Base-by-base conservation (phyloP, 208 protist species). In the Tritrichomonas musculus region DNA sequence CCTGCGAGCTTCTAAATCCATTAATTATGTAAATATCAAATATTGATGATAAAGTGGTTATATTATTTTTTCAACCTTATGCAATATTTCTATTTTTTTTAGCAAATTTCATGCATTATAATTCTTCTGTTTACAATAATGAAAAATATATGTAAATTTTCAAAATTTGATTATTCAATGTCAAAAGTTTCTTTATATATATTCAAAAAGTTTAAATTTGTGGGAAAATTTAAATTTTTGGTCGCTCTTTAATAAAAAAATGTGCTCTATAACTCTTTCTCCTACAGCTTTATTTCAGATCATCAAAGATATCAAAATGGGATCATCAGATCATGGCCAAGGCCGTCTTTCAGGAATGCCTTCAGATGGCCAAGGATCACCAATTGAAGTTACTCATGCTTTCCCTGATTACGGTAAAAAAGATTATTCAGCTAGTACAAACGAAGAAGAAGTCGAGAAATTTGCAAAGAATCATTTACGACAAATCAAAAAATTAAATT, bases 321-420 rank as follows among this genome's bases (percentile, higher is more conserved):
- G 77, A 0, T 47, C 41, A 33, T 30, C 41, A 39, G 44, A 44
- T 30, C 17, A 60, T 39, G 41, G 47, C 9, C 41, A 53, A 53
- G 77, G 77, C 25, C 47, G 47, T 50, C 47, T 88, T 20, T 88
- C 53, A 20, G 77, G 77, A 53, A 44, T 88, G 44, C 77, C 77
- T 39, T 69, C 64, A 33, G 64, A 69, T n/a, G 77, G 39, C 53
- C 53, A 88, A 57, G 64, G 64, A n/a, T 8, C 8, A 33, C 73
- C 73, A 82, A 88, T 88, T 50, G 77, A 88, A 88, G 77, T 88
- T 49, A 88, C 77, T 33, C 47, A 44, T n/a, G 47, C 77, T 88
- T 88, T 88, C 47, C 77, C 77, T 39, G 36, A 44, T 33, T 88
- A 60, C 39, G 53, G 47, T 57, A 8, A 33, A 5, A 88, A 88